Conservation (phyloP, 208 protist genomes). For the Leishmania lainsoni region DNA sequence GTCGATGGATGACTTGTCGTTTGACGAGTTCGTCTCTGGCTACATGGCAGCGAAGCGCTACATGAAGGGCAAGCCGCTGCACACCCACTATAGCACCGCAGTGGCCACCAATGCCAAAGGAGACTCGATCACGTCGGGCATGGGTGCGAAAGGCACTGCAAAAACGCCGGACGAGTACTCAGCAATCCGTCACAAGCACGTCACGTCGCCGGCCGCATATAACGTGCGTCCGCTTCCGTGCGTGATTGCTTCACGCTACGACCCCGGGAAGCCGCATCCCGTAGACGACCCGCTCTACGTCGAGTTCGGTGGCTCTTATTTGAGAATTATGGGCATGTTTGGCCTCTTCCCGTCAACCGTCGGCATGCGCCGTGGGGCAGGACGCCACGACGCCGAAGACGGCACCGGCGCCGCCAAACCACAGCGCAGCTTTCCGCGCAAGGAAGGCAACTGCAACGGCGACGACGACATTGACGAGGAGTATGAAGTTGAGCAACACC, state of each 20-base stretch:
- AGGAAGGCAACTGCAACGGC: constrained; percentile 46
- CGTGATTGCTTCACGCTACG: constrained; percentile 67
- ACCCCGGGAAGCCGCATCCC: constrained; percentile 42
- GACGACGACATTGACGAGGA: constrained; percentile 41
- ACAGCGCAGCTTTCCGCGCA: constrained; percentile 29
- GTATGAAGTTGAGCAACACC: constrained; percentile 50
- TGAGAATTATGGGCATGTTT: constrained; percentile 87
- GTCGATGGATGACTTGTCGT: constrained; percentile 31
- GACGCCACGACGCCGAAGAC: background rate
- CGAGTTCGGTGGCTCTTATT: constrained; percentile 52
- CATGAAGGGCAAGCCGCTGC: constrained; percentile 42
- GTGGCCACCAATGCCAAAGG: background rate
- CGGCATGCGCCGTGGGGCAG: constrained; percentile 18
- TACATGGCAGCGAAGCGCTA: constrained; percentile 65
- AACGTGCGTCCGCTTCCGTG: constrained; percentile 76
- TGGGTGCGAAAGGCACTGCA: background rate
- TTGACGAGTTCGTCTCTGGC: constrained; percentile 49
- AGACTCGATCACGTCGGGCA: background rate
- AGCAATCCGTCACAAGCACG: constrained; percentile 34
- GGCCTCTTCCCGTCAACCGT: constrained; percentile 70
- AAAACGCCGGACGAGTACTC: constrained; percentile 9
- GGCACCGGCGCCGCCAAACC: background rate
- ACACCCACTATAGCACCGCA: constrained; percentile 39
- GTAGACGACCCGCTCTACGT: constrained; percentile 57
- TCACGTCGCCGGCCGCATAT: constrained; percentile 61